phyloP scores from a whole-genome alignment of 768 basidiomycete species.

The Candolleomyces efflorescens region DNA sequence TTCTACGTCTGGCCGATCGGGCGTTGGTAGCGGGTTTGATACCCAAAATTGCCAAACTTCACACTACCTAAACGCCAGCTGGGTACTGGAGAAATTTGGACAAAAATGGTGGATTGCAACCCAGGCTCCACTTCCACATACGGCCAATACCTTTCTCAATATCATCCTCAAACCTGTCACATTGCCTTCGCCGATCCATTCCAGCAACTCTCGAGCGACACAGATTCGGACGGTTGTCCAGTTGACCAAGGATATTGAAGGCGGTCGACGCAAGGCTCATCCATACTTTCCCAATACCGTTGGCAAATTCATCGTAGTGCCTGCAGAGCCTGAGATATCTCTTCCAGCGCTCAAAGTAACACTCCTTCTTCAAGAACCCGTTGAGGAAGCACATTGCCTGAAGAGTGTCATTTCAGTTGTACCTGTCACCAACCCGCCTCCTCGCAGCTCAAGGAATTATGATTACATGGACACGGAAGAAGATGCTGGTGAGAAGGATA shows the following conservation, averaged over 20 bases:
- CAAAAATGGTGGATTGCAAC: conserved; percentile 82
- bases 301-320: conserved; percentile 47
- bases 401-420: conserved; percentile 57
- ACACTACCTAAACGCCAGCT: conserved; percentile 82
- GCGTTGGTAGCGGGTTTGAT: too few relatives aligned
- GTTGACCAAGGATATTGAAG: conserved; percentile 70
- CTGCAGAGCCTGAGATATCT: conserved; percentile 39
- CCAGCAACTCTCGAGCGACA: conserved; percentile 23
- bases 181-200: conserved; percentile 18
- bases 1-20: conserved; percentile 13
- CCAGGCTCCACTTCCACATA: conserved; percentile 71
- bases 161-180: conserved; percentile 50
- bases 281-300: conserved; percentile 65
- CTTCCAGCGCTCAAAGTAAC: conserved; percentile 53
- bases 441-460: conserved; percentile 1
- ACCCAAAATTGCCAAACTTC: not conserved
- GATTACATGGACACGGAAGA: conserved; percentile 8
- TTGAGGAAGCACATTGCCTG: conserved; percentile 57
- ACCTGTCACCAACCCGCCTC: conserved; percentile 24
- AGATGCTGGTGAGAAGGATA: conserved; percentile 12
- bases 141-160: conserved; percentile 74
- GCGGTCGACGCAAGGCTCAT: conserved; percentile 68
- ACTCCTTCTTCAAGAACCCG: conserved; percentile 38
- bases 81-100: conserved; percentile 74
- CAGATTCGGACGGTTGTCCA: conserved; percentile 77